Conservation (phyloP, 1,139 yeast genomes). For the Hyphopichia khmerensis region DNA sequence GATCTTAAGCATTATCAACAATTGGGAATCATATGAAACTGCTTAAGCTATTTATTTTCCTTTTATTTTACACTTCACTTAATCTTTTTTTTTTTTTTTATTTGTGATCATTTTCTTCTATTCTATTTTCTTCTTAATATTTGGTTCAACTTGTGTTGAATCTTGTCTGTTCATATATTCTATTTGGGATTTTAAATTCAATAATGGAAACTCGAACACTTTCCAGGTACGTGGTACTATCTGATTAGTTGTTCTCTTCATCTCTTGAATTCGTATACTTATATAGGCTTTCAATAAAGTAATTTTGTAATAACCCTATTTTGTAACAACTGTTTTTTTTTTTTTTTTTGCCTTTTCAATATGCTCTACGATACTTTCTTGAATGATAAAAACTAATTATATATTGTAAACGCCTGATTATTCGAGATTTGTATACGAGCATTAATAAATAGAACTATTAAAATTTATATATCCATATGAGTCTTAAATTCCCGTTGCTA, state of each 20-base stretch:
- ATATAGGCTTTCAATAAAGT: background rate
- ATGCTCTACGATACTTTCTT: too few species aligned
- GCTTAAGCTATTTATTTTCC: conserved; percentile 25
- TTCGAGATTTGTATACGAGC: background rate
- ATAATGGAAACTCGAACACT: background rate
- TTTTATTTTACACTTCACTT: background rate
- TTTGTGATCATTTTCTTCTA: background rate
- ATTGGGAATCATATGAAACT: conserved; percentile 85
- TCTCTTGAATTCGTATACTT: background rate
- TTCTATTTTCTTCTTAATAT: background rate
- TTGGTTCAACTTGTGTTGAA: background rate
- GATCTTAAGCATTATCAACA: conserved; percentile 84
- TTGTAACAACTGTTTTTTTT: too few species aligned
- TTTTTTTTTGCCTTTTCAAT: too few species aligned
- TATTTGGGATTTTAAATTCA: background rate
- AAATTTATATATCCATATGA: background rate
- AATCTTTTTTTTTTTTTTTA: background rate
- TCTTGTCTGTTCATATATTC: conserved; percentile 1
- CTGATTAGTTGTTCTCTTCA: background rate
- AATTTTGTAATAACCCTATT: background rate
- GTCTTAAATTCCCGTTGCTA: conserved; percentile 26
- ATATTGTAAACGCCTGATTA: too few species aligned
- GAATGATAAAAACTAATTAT: too few species aligned
- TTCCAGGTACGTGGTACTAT: conserved; percentile 13
- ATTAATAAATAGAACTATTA: background rate